phyloP scores from a whole-genome alignment of 2,329 filamentous ascomycete species.

The Aspergillus candidus region DNA sequence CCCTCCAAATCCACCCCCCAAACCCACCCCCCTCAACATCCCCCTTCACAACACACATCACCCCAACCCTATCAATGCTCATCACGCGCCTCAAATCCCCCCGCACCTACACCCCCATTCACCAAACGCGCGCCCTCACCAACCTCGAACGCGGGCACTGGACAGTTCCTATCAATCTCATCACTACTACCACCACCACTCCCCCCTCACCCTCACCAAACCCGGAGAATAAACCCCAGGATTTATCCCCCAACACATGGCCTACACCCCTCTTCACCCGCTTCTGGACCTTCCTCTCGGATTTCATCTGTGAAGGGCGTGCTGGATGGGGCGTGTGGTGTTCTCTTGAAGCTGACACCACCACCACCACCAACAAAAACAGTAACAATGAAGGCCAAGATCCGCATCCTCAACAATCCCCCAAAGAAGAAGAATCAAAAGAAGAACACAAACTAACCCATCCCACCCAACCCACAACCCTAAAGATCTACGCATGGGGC shows the following conservation, averaged over 20 bases:
- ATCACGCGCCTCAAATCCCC: slow-evolving; percentile 47
- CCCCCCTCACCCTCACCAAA: not conserved
- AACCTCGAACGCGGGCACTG: slow-evolving; percentile 72
- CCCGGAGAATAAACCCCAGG: not conserved
- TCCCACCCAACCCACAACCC: slow-evolving; percentile 25
- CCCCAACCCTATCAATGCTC: slow-evolving; percentile 50
- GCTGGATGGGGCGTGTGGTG: slow-evolving; percentile 45
- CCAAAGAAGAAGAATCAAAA: not conserved
- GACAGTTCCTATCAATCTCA: slow-evolving; percentile 58
- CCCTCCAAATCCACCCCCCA: slow-evolving; percentile 46
- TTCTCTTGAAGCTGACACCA: slow-evolving; percentile 21
- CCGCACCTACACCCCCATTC: slow-evolving; percentile 49
- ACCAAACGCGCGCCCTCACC: slow-evolving; percentile 46
- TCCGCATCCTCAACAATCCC: too few species aligned
- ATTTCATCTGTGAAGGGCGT: slow-evolving; percentile 35
- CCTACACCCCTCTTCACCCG: slow-evolving; percentile 26
- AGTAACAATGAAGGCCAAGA: not conserved
- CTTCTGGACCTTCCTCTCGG: slow-evolving; percentile 39
- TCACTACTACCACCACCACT: slow-evolving; percentile 5
- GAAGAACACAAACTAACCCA: not conserved
- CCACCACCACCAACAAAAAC: not conserved
- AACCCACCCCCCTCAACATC: slow-evolving; percentile 47
- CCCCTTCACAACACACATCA: slow-evolving; percentile 51
- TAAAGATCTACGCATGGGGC: slow-evolving; percentile 75
- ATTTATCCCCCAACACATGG: slow-evolving; percentile 21